Conservation (phyloP, 2,329 filamentous ascomycete genomes). For the Fusarium anthophilum region DNA sequence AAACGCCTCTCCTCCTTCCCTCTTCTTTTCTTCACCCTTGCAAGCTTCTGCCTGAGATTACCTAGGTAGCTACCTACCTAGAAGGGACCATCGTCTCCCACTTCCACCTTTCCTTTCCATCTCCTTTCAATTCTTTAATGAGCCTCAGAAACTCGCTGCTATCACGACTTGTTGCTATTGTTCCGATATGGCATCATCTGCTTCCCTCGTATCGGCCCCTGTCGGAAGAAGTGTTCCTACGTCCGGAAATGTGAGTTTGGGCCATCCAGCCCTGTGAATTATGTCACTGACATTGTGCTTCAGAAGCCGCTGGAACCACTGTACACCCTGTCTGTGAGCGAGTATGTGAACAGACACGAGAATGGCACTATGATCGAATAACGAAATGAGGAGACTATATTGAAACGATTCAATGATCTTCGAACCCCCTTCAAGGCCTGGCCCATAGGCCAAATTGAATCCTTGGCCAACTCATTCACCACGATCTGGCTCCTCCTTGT, state of each 20-base stretch:
- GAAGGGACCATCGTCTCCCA: neutral
- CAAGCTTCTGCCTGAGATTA: neutral
- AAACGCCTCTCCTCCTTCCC: neutral
- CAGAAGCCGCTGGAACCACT: slow-evolving; percentile 15
- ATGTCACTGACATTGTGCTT: slow-evolving; percentile 11
- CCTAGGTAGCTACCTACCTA: too few species aligned
- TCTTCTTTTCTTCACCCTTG: neutral
- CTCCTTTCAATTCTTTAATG: neutral
- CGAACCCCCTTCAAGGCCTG: slow-evolving; percentile 38
- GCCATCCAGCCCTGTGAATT: neutral
- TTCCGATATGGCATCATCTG: neutral
- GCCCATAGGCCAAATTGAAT: slow-evolving; percentile 46
- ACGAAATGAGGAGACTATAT: slow-evolving; percentile 42
- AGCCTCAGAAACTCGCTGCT: neutral
- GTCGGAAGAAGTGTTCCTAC: neutral
- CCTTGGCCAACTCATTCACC: slow-evolving; percentile 42
- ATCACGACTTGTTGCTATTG: neutral
- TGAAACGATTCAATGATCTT: slow-evolving; percentile 42
- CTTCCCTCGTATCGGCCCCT: neutral
- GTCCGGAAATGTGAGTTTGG: slow-evolving; percentile 7
- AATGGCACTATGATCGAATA: slow-evolving; percentile 48
- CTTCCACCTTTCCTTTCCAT: neutral
- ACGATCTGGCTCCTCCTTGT: slow-evolving; percentile 48
- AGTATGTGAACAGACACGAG: slow-evolving; percentile 44
- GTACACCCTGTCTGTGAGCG: slow-evolving; percentile 36